phyloP scores from a whole-genome alignment of 768 basidiomycete genomes.

The Termitomyces sp. region DNA sequence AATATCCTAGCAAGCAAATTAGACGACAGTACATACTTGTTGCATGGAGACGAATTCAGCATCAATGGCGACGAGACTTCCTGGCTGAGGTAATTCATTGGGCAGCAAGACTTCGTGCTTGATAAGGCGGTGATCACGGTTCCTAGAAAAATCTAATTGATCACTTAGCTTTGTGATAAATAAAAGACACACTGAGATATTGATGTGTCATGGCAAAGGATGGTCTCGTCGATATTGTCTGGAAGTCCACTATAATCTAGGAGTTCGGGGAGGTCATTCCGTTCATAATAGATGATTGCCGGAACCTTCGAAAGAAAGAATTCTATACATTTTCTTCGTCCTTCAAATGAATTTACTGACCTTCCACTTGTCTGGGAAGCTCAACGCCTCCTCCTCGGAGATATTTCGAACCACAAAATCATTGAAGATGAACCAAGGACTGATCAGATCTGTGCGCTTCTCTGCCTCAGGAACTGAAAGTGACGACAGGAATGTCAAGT shows the following conservation, averaged over 20 bases:
- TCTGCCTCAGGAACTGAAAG: slow-evolving; percentile 61
- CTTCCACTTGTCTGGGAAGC: slow-evolving; percentile 91
- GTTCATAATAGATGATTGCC: slow-evolving; percentile 86
- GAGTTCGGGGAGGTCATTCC: slow-evolving; percentile 50
- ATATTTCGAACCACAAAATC: slow-evolving; percentile 90
- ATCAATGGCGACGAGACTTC: slow-evolving; percentile 90
- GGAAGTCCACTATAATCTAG: slow-evolving; percentile 68
- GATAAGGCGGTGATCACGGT: slow-evolving; percentile 66
- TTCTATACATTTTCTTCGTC: slow-evolving; percentile 5
- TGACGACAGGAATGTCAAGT: not conserved
- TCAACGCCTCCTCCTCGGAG: slow-evolving; percentile 80
- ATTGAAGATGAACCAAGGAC: slow-evolving; percentile 93
- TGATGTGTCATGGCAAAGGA: slow-evolving; percentile 82
- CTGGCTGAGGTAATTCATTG: slow-evolving; percentile 79
- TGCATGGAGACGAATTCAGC: slow-evolving; percentile 98
- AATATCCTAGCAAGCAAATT: not conserved
- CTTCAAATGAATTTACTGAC: slow-evolving; percentile 33
- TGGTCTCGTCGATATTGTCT: slow-evolving; percentile 61
- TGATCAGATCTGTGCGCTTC: slow-evolving; percentile 28
- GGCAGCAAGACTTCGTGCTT: slow-evolving; percentile 71
- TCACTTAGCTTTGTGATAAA: not conserved
- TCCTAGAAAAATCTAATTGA: slow-evolving; percentile 35
- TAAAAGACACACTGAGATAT: slow-evolving; percentile 64
- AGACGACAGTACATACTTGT: slow-evolving; percentile 45
- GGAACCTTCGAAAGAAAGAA: slow-evolving; percentile 52